phyloP scores from a whole-genome alignment of 208 protist species.

The Entamoeba dispar region DNA sequence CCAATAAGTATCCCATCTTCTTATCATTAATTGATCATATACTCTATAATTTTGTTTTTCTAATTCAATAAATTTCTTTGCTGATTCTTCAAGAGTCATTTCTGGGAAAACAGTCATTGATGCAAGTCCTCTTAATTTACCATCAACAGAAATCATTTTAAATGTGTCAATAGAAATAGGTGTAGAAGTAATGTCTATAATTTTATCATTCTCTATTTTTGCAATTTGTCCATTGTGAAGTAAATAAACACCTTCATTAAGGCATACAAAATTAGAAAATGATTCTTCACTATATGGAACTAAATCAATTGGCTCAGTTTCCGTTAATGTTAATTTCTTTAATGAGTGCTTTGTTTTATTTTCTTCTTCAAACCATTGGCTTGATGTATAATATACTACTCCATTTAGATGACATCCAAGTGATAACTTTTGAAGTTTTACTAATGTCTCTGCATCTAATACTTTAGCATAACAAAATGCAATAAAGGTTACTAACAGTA shows the following conservation, averaged over 20 bases:
- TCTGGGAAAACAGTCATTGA: not conserved
- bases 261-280: not conserved
- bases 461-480: not conserved
- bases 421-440: not conserved
- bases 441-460: not conserved
- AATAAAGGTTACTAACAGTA: no score
- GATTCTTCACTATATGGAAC: not conserved
- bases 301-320: not conserved
- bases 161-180: not conserved
- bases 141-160: not conserved
- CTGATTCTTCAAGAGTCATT: not conserved
- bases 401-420: not conserved
- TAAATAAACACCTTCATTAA: not conserved
- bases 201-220: not conserved
- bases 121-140: not conserved
- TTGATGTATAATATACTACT: not conserved
- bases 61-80: not conserved
- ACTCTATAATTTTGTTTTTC: not conserved
- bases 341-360: not conserved
- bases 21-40: not conserved
- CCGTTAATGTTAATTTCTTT: not conserved
- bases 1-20: not conserved
- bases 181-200: not conserved
- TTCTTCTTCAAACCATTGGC: not conserved
- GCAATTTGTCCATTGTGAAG: not conserved